Percentiles rank a stretch among this genome's conserved stretches.
Evolutionary conservation across 352 stramenopile species (phyloP).

Genomic region (Globisporangium acanthophoron): DNA sequence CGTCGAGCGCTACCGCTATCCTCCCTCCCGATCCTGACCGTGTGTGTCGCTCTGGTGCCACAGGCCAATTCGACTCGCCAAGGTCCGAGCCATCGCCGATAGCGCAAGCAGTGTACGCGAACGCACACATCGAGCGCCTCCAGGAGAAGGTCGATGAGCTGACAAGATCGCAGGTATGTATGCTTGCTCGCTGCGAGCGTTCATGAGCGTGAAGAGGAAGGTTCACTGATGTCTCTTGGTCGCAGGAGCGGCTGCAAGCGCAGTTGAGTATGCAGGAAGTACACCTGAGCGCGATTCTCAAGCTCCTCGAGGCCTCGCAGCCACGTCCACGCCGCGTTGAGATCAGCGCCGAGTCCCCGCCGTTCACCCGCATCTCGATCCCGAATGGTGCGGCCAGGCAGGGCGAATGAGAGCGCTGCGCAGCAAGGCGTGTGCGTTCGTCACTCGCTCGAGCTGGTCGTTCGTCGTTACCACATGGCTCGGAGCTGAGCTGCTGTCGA

Average conservation of each 20-base stretch:
- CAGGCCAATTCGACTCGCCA: conserved; percentile 26
- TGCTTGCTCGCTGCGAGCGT: not conserved
- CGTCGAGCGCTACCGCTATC: not conserved
- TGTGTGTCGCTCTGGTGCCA: conserved; percentile 6
- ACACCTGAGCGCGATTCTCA: conserved; percentile 51
- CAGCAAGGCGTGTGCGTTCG: not conserved
- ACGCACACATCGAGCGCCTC: conserved; percentile 19
- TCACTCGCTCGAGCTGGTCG: no score
- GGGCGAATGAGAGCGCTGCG: not conserved
- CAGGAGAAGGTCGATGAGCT: conserved; percentile 58
- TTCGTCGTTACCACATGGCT: no score
- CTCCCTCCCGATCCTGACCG: conserved; percentile 3
- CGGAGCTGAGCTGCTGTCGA: not conserved
- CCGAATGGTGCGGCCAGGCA: not conserved
- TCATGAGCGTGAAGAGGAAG: not conserved
- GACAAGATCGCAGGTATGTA: conserved; percentile 40
- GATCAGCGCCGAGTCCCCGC: conserved; percentile 21
- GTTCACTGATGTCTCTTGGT: not conserved
- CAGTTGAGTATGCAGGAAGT: conserved; percentile 50
- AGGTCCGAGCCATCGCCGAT: conserved; percentile 24
- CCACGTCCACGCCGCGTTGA: conserved; percentile 8
- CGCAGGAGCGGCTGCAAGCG: conserved; percentile 42
- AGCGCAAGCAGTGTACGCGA: conserved; percentile 14
- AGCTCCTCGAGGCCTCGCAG: conserved; percentile 28
- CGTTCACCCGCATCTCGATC: conserved; percentile 43